phyloP scores from a whole-genome alignment of 2,329 filamentous ascomycete species.

The Talaromyces sp. region DNA sequence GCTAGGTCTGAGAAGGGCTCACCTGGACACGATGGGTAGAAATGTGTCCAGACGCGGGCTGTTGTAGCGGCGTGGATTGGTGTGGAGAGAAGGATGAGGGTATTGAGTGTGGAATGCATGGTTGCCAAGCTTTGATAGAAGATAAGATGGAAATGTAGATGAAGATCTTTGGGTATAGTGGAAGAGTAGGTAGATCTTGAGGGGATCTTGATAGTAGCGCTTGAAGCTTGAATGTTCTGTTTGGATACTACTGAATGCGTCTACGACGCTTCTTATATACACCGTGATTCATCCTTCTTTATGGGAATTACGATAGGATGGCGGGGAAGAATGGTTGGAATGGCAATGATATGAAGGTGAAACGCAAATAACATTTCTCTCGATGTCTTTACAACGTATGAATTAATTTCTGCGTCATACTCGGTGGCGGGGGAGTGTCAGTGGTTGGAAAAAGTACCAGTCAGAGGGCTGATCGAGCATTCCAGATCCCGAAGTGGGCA shows the following conservation, averaged over 20 bases:
- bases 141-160: not conserved
- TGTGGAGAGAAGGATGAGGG: constrained; percentile 24
- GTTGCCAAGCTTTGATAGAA: not conserved
- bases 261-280: constrained; percentile 1
- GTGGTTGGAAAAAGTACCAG: not conserved
- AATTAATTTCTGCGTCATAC: constrained; percentile 20
- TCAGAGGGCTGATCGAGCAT: constrained; percentile 15
- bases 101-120: constrained; percentile 23
- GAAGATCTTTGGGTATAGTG: not conserved
- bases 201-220: not conserved
- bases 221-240: not conserved
- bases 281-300: constrained; percentile 7
- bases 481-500: constrained; percentile 14
- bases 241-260: too few species aligned
- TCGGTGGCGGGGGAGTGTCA: constrained; percentile 19
- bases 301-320: constrained; percentile 12
- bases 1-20: constrained; percentile 22
- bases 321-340: constrained; percentile 24
- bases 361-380: constrained; percentile 10
- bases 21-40: constrained; percentile 33
- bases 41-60: constrained; percentile 35
- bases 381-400: not conserved
- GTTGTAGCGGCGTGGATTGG: constrained; percentile 25
- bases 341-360: constrained; percentile 16
- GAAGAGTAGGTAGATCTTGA: too few species aligned